Evolutionary conservation across 306 rosid genomes (phyloP), one percentile per base, ranked within the genome.

Genomic region (Crataegus laevigata): DNA sequence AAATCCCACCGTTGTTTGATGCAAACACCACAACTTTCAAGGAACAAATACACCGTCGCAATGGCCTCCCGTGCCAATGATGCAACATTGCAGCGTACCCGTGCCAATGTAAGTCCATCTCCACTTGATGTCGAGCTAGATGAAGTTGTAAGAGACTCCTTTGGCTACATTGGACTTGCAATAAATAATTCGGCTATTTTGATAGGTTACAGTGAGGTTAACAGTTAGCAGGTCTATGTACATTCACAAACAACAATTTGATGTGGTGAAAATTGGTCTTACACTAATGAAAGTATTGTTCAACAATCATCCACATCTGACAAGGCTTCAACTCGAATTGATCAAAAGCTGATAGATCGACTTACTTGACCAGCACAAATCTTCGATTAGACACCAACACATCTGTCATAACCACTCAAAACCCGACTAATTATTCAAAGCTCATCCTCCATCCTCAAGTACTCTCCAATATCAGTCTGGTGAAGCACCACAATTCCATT

Each of bases 371-470:
- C 67, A 12, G 38, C 40, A 72, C 38, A 72, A 9, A 11, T 15
- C 50, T 30, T 12, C 12, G 24, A 13, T 8, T 34, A 61, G 38
- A 11, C 32, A 64, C 15, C 52, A 32, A 34, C 52, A 22, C 51
- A 73, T 40, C 42, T 11, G 13, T 43, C 51, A n/a, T 52, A 54
- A n/a, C 12, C 65, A 6, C 51, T 17, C 30, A 36, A 58, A 24
- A 3, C 59, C 29, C 36, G 60, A 3, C 59, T 12, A 61, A 12
- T 42, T 24, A 54, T 66, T 91, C 85, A 93, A 79, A 94, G 98
- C 38, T 94, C 96, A 74, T 94, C 97, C 71, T 91, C 98, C 91
- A 90, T 87, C 73, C 98, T 88, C 91, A 94, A 87, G 70, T 91
- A 94, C 85, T 90, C 97, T 8, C 97, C 98, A 6, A 94, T 82